Conservation (phyloP, 169 alveolate species). For the Plasmodium chabaudi region DNA sequence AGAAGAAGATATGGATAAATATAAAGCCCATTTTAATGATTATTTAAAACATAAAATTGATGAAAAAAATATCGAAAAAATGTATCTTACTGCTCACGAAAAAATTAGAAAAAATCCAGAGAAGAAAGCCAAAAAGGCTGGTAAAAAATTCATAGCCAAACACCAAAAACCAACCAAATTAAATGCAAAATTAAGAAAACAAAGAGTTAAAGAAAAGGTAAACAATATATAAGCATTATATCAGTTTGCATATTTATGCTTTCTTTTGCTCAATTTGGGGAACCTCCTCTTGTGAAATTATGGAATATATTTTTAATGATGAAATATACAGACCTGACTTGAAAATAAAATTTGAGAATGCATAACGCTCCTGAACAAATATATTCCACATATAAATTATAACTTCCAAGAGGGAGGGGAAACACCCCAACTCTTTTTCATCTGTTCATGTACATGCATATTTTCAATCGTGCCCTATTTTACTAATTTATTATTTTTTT, state of each 20-base stretch:
- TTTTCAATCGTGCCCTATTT: background rate
- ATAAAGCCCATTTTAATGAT: constrained; percentile 95
- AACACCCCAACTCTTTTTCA: background rate
- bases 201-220: constrained; percentile 94
- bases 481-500: background rate
- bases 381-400: background rate
- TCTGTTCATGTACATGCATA: background rate
- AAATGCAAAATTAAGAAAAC: constrained; percentile 93
- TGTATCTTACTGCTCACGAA: constrained; percentile 97
- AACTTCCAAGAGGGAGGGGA: background rate
- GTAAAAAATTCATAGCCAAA: constrained; percentile 91
- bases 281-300: background rate
- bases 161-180: constrained; percentile 92
- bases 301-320: constrained; percentile 53
- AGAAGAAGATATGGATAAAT: constrained; percentile 97
- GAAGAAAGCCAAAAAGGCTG: constrained; percentile 88
- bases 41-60: constrained; percentile 94
- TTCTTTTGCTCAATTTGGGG: background rate
- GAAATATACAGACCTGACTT: constrained; percentile 75
- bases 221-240: background rate
- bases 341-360: constrained; percentile 72
- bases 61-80: constrained; percentile 95
- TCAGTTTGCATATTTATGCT: background rate
- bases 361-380: constrained; percentile 47
- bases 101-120: constrained; percentile 97